Conservation (phyloP, 2,329 filamentous ascomycete species). For the Stemphylium beticola region DNA sequence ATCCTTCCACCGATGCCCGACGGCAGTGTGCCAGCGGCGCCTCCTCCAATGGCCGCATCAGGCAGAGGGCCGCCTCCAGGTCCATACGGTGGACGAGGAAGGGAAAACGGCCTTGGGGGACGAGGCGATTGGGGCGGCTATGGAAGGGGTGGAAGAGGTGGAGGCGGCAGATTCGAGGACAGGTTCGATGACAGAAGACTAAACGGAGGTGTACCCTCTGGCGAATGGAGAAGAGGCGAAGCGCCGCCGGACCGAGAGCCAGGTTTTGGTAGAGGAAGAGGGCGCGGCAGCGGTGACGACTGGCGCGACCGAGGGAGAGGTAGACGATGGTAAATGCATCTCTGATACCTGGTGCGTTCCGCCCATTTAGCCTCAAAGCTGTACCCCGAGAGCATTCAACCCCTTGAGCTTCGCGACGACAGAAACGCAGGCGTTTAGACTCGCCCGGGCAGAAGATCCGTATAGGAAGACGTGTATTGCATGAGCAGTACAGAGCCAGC, state of each 20-base stretch:
- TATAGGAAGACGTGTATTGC: no score
- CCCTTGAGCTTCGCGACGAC: no score
- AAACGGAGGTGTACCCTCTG: constrained; percentile 55
- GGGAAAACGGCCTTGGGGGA: constrained; percentile 43
- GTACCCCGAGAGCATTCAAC: no score
- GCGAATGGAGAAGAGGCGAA: constrained; percentile 73
- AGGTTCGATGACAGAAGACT: constrained; percentile 46
- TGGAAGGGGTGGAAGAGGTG: constrained; percentile 47
- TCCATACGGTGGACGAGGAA: constrained; percentile 33
- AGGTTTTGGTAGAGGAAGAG: constrained; percentile 41
- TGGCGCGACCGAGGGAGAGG: constrained; percentile 45
- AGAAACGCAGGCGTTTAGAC: no score
- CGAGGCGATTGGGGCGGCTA: constrained; percentile 36
- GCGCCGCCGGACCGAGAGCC: constrained; percentile 60
- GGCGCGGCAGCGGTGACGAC: constrained; percentile 41
- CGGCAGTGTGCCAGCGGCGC: constrained; percentile 72
- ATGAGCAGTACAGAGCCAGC: no score
- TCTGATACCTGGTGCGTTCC: no score
- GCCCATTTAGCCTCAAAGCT: no score
- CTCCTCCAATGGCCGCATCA: constrained; percentile 52
- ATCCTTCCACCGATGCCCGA: constrained; percentile 77
- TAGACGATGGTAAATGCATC: constrained; percentile 34
- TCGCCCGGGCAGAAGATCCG: no score
- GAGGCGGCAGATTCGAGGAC: constrained; percentile 40
- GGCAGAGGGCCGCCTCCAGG: constrained; percentile 37